Evolutionary conservation across 306 rosid species (phyloP).

Genomic region (Lagenaria siceraria): DNA sequence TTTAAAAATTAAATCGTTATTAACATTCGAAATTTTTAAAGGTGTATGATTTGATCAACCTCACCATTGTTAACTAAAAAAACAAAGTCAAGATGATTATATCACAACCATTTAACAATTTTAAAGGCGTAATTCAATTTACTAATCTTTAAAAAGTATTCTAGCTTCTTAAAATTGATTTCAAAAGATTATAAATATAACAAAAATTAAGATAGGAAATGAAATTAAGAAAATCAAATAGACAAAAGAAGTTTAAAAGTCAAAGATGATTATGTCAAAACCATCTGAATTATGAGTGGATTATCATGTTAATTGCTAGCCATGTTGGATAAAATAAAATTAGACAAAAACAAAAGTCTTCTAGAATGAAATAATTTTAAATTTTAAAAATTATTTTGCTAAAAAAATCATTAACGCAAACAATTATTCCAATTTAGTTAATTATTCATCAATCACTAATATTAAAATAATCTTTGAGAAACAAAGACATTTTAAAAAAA

Average conservation of each 20-base stretch:
- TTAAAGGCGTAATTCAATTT: not conserved
- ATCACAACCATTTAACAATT: too few species aligned
- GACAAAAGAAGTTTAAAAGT: not conserved
- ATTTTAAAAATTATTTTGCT: too few species aligned
- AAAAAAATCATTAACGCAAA: not conserved
- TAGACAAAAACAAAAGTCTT: not conserved
- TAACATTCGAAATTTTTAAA: too few species aligned
- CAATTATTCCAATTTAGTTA: not conserved
- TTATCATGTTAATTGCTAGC: conserved; percentile 4
- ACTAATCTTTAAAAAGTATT: too few species aligned
- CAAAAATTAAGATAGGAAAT: not conserved
- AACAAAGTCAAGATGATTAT: not conserved
- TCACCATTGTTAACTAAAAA: too few species aligned
- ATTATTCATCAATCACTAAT: not conserved
- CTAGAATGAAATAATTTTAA: not conserved
- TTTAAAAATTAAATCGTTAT: too few species aligned
- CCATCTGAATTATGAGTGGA: not conserved
- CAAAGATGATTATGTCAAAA: not conserved
- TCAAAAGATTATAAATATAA: too few species aligned
- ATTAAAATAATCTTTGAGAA: not conserved
- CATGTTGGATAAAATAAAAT: not conserved
- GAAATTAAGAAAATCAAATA: not conserved
- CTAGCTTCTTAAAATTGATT: not conserved
- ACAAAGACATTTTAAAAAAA: not conserved
- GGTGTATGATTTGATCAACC: too few species aligned